phyloP scores from a whole-genome alignment of 2,329 filamentous ascomycete genomes.

The Monilinia fructigena region DNA sequence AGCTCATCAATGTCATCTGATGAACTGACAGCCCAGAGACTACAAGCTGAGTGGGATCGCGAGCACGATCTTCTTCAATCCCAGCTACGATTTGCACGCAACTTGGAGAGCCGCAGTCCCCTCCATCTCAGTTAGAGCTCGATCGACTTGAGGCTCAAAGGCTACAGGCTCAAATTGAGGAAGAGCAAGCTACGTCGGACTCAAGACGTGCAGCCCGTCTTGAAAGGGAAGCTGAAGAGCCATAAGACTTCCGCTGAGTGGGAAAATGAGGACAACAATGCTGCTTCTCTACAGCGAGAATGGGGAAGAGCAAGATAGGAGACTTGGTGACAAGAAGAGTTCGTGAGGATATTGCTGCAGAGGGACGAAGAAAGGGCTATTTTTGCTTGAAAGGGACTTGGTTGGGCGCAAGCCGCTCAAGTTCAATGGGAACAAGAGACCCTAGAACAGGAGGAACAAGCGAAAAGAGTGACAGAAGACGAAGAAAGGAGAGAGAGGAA shows the following conservation, averaged over 20 bases:
- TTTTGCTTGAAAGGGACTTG: slow-evolving; percentile 5
- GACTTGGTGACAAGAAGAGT: slow-evolving; percentile 9
- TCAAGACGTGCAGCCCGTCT: slow-evolving; percentile 2
- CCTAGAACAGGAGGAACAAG: slow-evolving; percentile 1
- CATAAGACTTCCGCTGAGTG: slow-evolving; percentile 19
- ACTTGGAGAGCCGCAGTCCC: not conserved
- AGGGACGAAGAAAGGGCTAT: slow-evolving; percentile 14
- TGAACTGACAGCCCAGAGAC: slow-evolving; percentile 16
- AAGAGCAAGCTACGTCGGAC: slow-evolving; percentile 13
- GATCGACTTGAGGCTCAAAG: slow-evolving; percentile 21
- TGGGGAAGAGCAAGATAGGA: slow-evolving; percentile 19
- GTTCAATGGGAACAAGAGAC: slow-evolving; percentile 20
- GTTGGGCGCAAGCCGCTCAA: slow-evolving; percentile 21
- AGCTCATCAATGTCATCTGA: slow-evolving; percentile 4
- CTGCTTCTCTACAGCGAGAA: slow-evolving; percentile 5
- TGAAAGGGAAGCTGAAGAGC: slow-evolving; percentile 19
- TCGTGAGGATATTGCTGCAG: slow-evolving; percentile 6
- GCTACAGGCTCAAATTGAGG: slow-evolving; percentile 20
- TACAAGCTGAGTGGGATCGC: slow-evolving; percentile 21
- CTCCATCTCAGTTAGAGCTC: slow-evolving; percentile 15
- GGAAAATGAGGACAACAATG: slow-evolving; percentile 18
- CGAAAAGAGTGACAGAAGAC: not conserved
- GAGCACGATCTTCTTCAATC: slow-evolving; percentile 19
- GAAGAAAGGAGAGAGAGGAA: slow-evolving; percentile 3
- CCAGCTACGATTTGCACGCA: slow-evolving; percentile 16